A percentile compares a stretch with the other conserved stretches of the same genome.
phyloP scores from a whole-genome alignment of 2,329 filamentous ascomycete species.

The Pseudogymnoascus sp. region DNA sequence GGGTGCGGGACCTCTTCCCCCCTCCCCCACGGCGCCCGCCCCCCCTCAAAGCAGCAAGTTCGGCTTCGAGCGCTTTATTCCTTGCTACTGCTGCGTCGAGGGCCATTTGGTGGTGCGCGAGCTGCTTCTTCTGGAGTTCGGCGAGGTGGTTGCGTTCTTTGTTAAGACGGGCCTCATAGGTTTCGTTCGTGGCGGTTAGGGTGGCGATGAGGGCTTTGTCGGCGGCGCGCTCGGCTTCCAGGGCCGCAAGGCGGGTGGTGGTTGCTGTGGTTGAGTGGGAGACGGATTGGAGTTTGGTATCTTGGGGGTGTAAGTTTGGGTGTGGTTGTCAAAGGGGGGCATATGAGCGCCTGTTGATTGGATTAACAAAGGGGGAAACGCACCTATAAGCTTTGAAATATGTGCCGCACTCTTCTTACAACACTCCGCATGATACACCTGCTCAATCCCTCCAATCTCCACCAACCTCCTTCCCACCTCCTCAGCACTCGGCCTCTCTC shows the following conservation, averaged over 20 bases:
- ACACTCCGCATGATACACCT: slow-evolving; percentile 39
- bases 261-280: slow-evolving; percentile 10
- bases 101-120: slow-evolving; percentile 19
- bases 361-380: too few species aligned
- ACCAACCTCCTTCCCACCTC: slow-evolving; percentile 42
- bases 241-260: slow-evolving; percentile 3
- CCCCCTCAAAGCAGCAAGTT: slow-evolving; percentile 5
- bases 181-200: slow-evolving; percentile 16
- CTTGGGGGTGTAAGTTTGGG: slow-evolving; percentile 13
- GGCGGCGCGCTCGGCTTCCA: slow-evolving; percentile 15
- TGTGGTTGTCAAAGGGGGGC: background rate
- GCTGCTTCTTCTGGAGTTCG: slow-evolving; percentile 17
- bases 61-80: slow-evolving; percentile 13
- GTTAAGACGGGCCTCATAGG: slow-evolving; percentile 17
- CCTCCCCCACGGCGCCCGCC: slow-evolving; percentile 15
- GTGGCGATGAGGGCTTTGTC: slow-evolving; percentile 16
- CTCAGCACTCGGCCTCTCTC: slow-evolving; percentile 40
- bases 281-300: slow-evolving; percentile 18
- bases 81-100: slow-evolving; percentile 14
- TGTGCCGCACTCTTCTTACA: slow-evolving; percentile 33
- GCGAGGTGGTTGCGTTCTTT: slow-evolving; percentile 19
- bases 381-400: slow-evolving; percentile 31
- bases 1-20: slow-evolving; percentile 11
- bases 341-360: too few species aligned
- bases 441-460: slow-evolving; percentile 39